Base-by-base conservation (phyloP, 2,329 filamentous ascomycete species). In the Fusarium ramigenum region DNA sequence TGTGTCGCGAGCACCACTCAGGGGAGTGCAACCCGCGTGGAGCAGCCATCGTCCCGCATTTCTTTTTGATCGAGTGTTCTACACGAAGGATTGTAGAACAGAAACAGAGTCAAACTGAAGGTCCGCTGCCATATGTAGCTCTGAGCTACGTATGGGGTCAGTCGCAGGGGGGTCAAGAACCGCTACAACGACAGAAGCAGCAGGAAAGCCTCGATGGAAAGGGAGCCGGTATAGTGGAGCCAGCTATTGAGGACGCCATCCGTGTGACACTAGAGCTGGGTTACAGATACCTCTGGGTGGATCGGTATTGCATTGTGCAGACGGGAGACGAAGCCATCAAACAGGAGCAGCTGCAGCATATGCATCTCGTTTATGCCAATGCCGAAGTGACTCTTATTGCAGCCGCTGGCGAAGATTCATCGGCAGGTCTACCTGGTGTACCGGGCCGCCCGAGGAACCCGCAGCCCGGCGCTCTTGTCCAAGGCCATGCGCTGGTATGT, bases 401-500 rank as follows among this genome's bases (percentile, higher is more conserved):
- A 25, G 42, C 16, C 9, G 23, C 42, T 25, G 42, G 42, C 2
- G 1, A 25, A 0, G 23, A 25, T 2, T 18, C 23, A 44, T 44
- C 10, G 12, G 42, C 42, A 5, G 42, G 42, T 2, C 5, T 44
- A 4, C 42, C 42, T 3, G 42, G 42, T 4, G 42, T 4, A 5
- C 42, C 42, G 18, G 42, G 42, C 4, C 42, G 43, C 16, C 23
- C 23, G 11, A 44, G 42, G 1, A 25, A 44, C 4, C 16, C 25
- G 0, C 42, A 25, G 5, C 42, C 23, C 6, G 3, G 23, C 11
- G 42, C 16, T 19, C 16, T 44, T 1, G 6, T 44, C 7, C 16
- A 25, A 3, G 42, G 42, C 1, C 42, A 44, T 0, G 43, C 23
- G 0, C 0, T 25, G 43, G 18, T 25, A 25, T 25, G 23, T 0